A percentile compares a stretch with the other conserved stretches of the same genome.
Conservation (phyloP, 2,329 filamentous ascomycete genomes). For the Colletotrichum sp. region DNA sequence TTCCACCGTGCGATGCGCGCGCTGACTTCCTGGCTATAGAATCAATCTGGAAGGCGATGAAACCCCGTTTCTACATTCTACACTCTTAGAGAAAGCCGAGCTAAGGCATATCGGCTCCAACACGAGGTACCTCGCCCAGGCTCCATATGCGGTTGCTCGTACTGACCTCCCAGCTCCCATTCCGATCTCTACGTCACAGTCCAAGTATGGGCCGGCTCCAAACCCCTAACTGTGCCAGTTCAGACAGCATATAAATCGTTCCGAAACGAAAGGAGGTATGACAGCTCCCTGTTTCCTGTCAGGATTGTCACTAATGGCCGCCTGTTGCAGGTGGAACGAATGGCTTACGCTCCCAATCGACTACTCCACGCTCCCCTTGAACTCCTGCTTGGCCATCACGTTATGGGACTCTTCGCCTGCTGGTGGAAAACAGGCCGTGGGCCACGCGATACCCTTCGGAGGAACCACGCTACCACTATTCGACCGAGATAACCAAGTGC, state of each 20-base stretch:
- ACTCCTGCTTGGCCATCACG: constrained; percentile 87
- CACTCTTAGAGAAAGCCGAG: constrained; percentile 77
- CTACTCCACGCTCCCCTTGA: constrained; percentile 81
- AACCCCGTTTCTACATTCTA: constrained; percentile 58
- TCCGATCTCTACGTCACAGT: constrained; percentile 94
- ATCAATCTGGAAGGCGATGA: constrained; percentile 54
- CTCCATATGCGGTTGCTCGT: constrained; percentile 14
- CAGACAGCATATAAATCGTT: constrained; percentile 95
- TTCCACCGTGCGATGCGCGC: background rate
- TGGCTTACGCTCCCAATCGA: constrained; percentile 90
- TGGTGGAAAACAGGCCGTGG: constrained; percentile 70
- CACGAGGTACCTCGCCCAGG: constrained; percentile 57
- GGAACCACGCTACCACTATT: constrained; percentile 94
- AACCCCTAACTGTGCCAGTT: constrained; percentile 87
- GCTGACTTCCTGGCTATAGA: constrained; percentile 31
- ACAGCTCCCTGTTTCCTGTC: background rate
- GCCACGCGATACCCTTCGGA: constrained; percentile 88
- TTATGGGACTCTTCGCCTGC: constrained; percentile 92
- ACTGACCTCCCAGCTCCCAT: constrained; percentile 59
- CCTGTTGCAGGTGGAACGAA: constrained; percentile 78
- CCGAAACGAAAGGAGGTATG: constrained; percentile 70
- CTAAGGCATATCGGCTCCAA: constrained; percentile 89
- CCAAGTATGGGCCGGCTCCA: constrained; percentile 95
- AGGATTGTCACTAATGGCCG: constrained; percentile 3
- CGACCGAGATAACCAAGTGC: constrained; percentile 86